These are phyloP conservation scores for Phytophthora aleatoria DNA, from an alignment of 352 stramenopile species.

Conservation along the genomic window DNA sequence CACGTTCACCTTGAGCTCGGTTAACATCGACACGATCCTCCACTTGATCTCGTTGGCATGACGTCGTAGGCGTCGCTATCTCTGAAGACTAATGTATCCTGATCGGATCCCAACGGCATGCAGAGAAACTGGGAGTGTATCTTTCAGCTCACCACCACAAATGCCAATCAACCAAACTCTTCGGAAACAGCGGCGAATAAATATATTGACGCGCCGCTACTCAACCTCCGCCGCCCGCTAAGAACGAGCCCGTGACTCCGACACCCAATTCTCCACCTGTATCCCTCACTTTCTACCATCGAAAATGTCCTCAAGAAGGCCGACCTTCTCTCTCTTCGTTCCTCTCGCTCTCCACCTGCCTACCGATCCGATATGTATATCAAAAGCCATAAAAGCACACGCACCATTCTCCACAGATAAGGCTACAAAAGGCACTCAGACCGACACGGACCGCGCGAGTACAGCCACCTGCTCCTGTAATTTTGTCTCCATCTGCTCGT, in stretches of 20 bases:
- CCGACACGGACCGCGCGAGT: conserved; percentile 61
- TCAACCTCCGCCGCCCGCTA: conserved; percentile 13
- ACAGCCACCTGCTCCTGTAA: conserved; percentile 75
- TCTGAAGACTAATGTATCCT: background rate
- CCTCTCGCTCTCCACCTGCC: conserved; percentile 20
- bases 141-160: background rate
- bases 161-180: conserved; percentile 13
- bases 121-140: background rate
- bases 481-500: conserved; percentile 63
- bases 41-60: no score
- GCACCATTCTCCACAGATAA: conserved; percentile 34
- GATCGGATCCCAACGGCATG: conserved; percentile 1
- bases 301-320: conserved; percentile 31
- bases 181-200: conserved; percentile 41
- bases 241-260: conserved; percentile 22
- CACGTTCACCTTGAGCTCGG: background rate
- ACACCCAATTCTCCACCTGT: conserved; percentile 22
- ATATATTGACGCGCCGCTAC: conserved; percentile 46
- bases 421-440: conserved; percentile 43
- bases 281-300: conserved; percentile 39
- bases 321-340: conserved; percentile 19
- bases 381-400: conserved; percentile 37
- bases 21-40: no score
- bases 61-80: no score
- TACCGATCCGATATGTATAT: conserved; percentile 37